Evolutionary conservation across 352 stramenopile genomes (phyloP).

Genomic region (Pythium apleroticum): DNA sequence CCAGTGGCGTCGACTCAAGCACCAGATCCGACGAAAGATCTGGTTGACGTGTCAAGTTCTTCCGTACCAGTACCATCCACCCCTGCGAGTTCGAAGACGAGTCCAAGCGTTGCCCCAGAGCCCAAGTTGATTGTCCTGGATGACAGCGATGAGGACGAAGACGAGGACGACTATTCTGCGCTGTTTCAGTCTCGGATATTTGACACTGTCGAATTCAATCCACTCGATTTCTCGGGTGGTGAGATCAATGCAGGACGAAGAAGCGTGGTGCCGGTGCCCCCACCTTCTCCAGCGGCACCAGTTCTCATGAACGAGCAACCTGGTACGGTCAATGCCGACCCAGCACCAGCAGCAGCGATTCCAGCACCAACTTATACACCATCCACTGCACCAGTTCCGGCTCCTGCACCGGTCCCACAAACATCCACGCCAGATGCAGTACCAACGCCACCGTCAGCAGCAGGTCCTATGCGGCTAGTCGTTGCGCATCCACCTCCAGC

Average conservation of each 20-base stretch:
- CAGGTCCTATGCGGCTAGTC: background rate
- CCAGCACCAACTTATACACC: no score
- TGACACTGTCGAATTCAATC: slow-evolving; percentile 37
- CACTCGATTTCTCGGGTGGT: slow-evolving; percentile 45
- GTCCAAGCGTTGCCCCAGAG: background rate
- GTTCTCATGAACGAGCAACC: background rate
- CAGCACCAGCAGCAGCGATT: background rate
- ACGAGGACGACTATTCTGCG: background rate
- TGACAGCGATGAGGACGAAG: slow-evolving; percentile 22
- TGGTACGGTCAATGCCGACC: background rate
- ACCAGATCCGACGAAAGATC: background rate
- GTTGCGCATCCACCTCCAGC: no score
- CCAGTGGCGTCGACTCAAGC: background rate
- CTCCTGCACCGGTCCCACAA: no score
- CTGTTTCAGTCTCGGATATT: slow-evolving; percentile 45
- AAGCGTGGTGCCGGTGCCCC: background rate
- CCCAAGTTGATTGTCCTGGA: slow-evolving; percentile 19
- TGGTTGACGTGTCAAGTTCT: background rate
- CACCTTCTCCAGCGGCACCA: background rate
- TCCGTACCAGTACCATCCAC: background rate
- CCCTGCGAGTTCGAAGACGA: background rate
- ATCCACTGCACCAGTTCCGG: no score
- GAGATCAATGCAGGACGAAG: slow-evolving; percentile 41
- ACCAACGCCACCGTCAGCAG: background rate
- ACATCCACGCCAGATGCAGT: background rate